Base-by-base conservation (phyloP, 805 yeast species). In the Wickerhamomyces bisporus region DNA sequence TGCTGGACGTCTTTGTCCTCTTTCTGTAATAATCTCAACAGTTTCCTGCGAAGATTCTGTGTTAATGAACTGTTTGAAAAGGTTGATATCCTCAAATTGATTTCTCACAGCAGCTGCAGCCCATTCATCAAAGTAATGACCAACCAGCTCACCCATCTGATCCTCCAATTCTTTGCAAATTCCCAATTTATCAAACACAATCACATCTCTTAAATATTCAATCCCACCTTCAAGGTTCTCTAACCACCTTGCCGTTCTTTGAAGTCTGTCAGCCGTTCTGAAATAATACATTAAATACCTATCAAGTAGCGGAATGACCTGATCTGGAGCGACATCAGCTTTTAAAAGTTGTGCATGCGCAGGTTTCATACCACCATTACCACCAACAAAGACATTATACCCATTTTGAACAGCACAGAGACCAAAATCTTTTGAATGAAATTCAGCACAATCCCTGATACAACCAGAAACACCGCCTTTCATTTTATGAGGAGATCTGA, bases 291-390 rank as follows among this genome's bases (percentile, higher is more conserved):
- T 62, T 35, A 62, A 39, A 43, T 59, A 62, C n/a, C 67, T 45
- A 38, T 62, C 67, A 15, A 62, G 39, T 5, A 62, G 44, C 10
- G 62, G 64, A 24, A 61, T 59, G 8, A 62, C 67, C 28, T 61
- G 58, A 39, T 59, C 65, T 14, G 66, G 67, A 7, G 57, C 48
- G 16, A 56, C 62, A 43, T 57, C 62, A 3, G 62, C 52, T 21
- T 57, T 55, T 23, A 62, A 42, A 4, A 62, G 49, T 38, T 51
- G 58, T 0, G 64, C 66, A 46, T 61, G 66, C 3, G 67, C 66
- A 3, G 67, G 67, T 31, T 58, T 61, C 66, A 62, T 61, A 41
- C 66, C 67, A 32, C 67, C 67, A 40, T 62, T 62, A 20, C 66
- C 67, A 13, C 67, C 67, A 27, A 61, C 66, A 39, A 42, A 62